These are phyloP conservation scores for Straminergon stramineum DNA, from an alignment of 225 moss, liverwort and hornwort species.

Conservation along the genomic window DNA sequence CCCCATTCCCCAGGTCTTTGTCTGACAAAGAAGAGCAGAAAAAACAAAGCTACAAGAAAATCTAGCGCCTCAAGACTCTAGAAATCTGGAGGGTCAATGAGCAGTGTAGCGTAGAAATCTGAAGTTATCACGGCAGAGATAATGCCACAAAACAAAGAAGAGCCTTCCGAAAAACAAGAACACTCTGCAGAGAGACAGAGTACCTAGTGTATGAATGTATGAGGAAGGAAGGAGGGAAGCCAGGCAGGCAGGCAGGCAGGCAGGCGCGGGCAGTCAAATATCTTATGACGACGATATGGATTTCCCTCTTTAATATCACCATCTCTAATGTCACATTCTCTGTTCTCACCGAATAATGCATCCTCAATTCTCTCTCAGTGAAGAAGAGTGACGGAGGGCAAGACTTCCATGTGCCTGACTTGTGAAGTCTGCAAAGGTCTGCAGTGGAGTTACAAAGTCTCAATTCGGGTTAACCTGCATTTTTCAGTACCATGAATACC, in stretches of 20 bases:
- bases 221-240: background rate
- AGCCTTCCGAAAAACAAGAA: background rate
- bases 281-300: background rate
- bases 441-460: no score
- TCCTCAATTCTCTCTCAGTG: background rate
- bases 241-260: no score
- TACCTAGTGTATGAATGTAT: no score
- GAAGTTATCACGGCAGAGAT: background rate
- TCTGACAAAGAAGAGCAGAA: background rate
- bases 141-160: background rate
- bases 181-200: background rate
- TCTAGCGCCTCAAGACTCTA: background rate
- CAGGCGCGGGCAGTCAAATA: background rate
- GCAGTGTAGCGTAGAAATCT: background rate
- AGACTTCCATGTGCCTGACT: background rate
- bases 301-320: background rate
- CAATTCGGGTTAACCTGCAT: accelerated
- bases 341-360: background rate
- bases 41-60: background rate
- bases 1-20: background rate
- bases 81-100: background rate
- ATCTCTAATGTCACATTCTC: background rate
- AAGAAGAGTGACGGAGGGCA: background rate
- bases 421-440: background rate
- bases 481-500: accelerated